Conservation (phyloP, 225 moss, liverwort and hornwort species). For the Polytrichum formosum region DNA sequence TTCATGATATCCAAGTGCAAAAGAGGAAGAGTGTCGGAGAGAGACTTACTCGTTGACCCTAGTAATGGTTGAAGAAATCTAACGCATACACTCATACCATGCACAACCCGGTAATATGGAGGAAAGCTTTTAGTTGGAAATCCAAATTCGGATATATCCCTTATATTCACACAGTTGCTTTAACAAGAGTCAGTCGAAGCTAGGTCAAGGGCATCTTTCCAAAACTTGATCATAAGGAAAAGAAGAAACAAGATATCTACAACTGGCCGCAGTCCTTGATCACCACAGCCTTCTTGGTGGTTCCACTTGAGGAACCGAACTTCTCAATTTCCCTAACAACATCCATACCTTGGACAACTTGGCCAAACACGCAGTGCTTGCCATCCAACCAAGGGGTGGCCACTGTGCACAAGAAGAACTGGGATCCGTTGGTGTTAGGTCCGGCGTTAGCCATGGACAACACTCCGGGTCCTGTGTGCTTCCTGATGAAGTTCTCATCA, state of each 20-base stretch:
- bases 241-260: background rate
- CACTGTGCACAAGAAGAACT: constrained; percentile 60
- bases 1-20: too few species aligned
- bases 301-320: constrained; percentile 30
- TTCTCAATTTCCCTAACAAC: constrained; percentile 33
- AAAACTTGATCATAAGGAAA: background rate
- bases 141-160: too few species aligned
- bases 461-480: constrained; percentile 47
- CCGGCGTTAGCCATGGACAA: constrained; percentile 76
- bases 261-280: constrained; percentile 35
- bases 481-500: constrained; percentile 43
- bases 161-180: background rate
- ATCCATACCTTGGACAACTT: constrained; percentile 25
- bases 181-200: background rate
- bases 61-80: too few species aligned
- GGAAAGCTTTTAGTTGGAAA: too few species aligned
- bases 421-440: constrained; percentile 62
- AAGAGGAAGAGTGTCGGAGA: too few species aligned
- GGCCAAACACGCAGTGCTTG: constrained; percentile 42
- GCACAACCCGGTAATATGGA: too few species aligned
- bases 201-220: background rate
- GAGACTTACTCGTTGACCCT: too few species aligned
- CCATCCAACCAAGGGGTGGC: constrained; percentile 66
- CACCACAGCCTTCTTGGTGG: constrained; percentile 33
- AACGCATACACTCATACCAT: too few species aligned